Percentiles rank a stretch among this genome's conserved stretches.
Conservation (phyloP, 306 rosid species). For the Pueraria montana region DNA sequence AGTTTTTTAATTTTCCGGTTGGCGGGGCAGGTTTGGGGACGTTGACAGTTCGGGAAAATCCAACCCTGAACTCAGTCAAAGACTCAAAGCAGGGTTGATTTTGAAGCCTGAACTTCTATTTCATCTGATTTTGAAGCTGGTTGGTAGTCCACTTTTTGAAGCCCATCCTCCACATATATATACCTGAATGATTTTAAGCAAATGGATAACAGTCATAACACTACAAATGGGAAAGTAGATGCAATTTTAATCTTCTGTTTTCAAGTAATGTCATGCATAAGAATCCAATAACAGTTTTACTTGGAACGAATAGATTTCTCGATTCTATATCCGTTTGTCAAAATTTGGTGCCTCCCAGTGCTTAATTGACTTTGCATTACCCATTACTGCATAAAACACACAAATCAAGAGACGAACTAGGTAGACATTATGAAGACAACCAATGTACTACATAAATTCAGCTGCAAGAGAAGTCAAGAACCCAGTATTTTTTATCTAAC, state of each 20-base stretch:
- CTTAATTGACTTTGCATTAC: constrained; percentile 74
- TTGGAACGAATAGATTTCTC: constrained; percentile 74
- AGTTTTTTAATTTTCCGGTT: too few species aligned
- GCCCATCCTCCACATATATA: too few species aligned
- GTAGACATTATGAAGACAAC: constrained; percentile 6
- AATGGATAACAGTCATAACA: constrained; percentile 42
- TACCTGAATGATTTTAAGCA: constrained; percentile 46
- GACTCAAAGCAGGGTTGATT: too few species aligned
- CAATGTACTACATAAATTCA: not conserved
- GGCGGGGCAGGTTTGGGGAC: too few species aligned
- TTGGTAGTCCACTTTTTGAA: too few species aligned
- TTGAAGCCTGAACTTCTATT: constrained; percentile 45
- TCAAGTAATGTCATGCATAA: constrained; percentile 34
- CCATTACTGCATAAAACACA: constrained; percentile 63
- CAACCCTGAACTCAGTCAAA: too few species aligned
- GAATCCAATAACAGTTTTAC: constrained; percentile 59
- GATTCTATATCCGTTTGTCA: constrained; percentile 57
- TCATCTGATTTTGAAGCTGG: constrained; percentile 62
- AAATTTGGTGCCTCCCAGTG: constrained; percentile 78
- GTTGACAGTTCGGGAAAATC: too few species aligned
- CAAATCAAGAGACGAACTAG: constrained; percentile 40
- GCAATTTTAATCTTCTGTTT: constrained; percentile 32
- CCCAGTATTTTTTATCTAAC: not conserved
- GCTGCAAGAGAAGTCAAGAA: not conserved
- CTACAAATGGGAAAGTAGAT: constrained; percentile 37